phyloP scores from a whole-genome alignment of 306 rosid genomes.

The Pyrus pyrifolia region DNA sequence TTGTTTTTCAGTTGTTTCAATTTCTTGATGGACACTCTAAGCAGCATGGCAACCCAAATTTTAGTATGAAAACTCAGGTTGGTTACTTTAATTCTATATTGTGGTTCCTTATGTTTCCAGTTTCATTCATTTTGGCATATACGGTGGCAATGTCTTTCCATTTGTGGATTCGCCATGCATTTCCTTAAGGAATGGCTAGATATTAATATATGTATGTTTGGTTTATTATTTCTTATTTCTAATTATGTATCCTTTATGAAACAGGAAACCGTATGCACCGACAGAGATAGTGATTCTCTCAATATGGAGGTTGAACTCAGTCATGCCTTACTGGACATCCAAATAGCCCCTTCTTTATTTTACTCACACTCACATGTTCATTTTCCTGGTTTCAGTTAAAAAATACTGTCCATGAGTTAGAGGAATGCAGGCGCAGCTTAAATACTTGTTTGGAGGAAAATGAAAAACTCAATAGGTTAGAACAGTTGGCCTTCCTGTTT shows the following conservation, averaged over 20 bases:
- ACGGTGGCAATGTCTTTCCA: neutral
- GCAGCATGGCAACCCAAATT: conserved; percentile 28
- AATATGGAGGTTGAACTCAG: conserved; percentile 40
- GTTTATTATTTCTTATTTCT: neutral
- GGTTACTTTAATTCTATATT: conserved; percentile 13
- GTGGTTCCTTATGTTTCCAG: conserved; percentile 10
- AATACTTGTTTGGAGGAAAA: conserved; percentile 79
- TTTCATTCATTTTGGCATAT: neutral
- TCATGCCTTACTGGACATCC: conserved; percentile 6
- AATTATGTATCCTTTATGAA: conserved; percentile 4
- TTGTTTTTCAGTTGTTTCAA: conserved; percentile 59
- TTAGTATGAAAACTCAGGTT: conserved; percentile 50
- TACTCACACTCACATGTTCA: conserved; percentile 16
- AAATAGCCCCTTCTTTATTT: neutral
- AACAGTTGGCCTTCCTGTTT: conserved; percentile 1
- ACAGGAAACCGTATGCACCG: conserved; percentile 36
- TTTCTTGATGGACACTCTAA: conserved; percentile 51
- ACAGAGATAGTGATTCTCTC: conserved; percentile 32
- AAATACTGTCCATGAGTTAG: conserved; percentile 50
- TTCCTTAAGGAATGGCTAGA: neutral
- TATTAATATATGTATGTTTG: neutral
- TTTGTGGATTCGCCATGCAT: neutral
- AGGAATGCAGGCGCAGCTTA: conserved; percentile 65
- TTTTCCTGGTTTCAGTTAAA: conserved; percentile 43
- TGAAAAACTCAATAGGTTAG: conserved; percentile 72